Evolutionary conservation across 805 yeast genomes (phyloP).

Genomic region (Candida parachauliodes): DNA sequence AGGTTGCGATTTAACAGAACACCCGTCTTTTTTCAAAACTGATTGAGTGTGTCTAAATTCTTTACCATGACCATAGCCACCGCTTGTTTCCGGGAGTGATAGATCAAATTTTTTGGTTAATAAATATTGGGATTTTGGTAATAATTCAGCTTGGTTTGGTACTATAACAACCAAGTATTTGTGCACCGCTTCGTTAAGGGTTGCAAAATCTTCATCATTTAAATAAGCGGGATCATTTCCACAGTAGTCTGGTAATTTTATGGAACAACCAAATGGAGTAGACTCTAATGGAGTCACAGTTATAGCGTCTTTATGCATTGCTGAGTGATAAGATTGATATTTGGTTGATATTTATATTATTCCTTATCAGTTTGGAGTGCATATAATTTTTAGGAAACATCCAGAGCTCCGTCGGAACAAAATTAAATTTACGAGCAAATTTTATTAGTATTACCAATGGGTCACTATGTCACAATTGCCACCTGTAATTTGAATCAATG

Average conservation of each 20-base stretch:
- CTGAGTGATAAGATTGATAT: not conserved
- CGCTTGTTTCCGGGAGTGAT: constrained; percentile 37
- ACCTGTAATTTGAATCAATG: constrained; percentile 97
- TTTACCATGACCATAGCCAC: constrained; percentile 80
- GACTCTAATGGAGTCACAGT: constrained; percentile 44
- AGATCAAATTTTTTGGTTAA: constrained; percentile 81
- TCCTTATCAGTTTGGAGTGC: constrained; percentile 1
- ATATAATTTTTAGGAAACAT: not conserved
- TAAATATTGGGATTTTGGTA: constrained; percentile 72
- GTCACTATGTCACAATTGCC: constrained; percentile 82
- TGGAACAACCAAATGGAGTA: constrained; percentile 65
- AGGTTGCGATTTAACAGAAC: constrained; percentile 75
- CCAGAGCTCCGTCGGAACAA: constrained; percentile 1
- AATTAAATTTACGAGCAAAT: not conserved
- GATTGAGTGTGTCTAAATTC: constrained; percentile 52
- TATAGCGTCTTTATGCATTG: constrained; percentile 20
- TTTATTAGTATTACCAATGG: too few species aligned
- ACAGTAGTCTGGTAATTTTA: constrained; percentile 62
- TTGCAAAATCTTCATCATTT: constrained; percentile 60
- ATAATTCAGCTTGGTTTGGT: constrained; percentile 63
- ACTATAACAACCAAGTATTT: constrained; percentile 69
- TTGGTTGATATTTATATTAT: not conserved
- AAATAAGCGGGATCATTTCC: constrained; percentile 67
- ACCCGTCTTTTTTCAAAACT: constrained; percentile 76
- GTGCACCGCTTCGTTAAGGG: constrained; percentile 61